Percentiles rank a stretch among this genome's conserved stretches.
These are phyloP conservation scores for Calonectria honghensis DNA, from an alignment of 2,329 filamentous ascomycete genomes.

Conservation along the genomic window DNA sequence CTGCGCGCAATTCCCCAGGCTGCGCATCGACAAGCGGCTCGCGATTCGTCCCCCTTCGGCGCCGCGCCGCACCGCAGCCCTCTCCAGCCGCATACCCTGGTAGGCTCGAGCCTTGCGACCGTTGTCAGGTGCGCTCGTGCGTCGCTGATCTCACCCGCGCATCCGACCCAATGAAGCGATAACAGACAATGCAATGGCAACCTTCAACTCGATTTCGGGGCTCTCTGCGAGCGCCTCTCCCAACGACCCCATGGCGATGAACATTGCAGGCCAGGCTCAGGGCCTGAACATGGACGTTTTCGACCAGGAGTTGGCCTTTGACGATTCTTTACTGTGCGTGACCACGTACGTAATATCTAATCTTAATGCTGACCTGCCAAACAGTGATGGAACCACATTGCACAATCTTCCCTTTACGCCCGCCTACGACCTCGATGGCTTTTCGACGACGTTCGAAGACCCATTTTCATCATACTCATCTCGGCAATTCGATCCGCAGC, in stretches of 20 bases:
- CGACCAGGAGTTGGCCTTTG: conserved; percentile 72
- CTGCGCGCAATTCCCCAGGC: conserved; percentile 12
- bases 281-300: conserved; percentile 70
- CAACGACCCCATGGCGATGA: conserved; percentile 69
- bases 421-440: conserved; percentile 76
- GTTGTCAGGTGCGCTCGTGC: conserved; percentile 34
- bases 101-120: conserved; percentile 39
- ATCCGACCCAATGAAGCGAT: conserved; percentile 54
- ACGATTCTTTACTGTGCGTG: conserved; percentile 73
- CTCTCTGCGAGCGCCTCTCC: conserved; percentile 66
- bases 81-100: neutral
- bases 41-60: conserved; percentile 1
- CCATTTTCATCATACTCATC: conserved; percentile 77
- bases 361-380: conserved; percentile 45
- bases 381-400: conserved; percentile 60
- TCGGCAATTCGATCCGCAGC: conserved; percentile 67
- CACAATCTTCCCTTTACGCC: conserved; percentile 72
- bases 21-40: neutral
- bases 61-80: neutral
- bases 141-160: conserved; percentile 47
- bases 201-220: conserved; percentile 74
- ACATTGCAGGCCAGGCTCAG: conserved; percentile 60
- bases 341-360: conserved; percentile 35
- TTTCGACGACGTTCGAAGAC: conserved; percentile 79
- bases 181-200: conserved; percentile 72